Evolutionary conservation across 306 rosid species (phyloP), one percentile per base, ranked within the genome.

Genomic region (Vigna unguiculata): DNA sequence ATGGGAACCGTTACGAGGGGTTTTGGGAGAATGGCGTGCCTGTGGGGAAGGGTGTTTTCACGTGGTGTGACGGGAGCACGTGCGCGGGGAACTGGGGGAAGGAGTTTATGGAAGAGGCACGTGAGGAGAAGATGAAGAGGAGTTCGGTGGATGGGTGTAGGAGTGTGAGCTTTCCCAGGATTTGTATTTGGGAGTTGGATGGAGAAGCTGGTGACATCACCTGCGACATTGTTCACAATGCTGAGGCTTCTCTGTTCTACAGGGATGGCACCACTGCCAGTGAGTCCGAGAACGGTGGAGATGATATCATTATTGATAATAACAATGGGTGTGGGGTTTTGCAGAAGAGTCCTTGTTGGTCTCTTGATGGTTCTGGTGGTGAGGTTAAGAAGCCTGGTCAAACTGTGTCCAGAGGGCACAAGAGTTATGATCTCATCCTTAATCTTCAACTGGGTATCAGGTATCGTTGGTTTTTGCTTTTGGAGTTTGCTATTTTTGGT

Each of bases 141-240:
- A 80, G 75, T 36, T 87, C 91, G 0, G 76, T 80, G 34, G 88
- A 87, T 77, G 88, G 78, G 12, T 74, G 11, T 4, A 85, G 55
- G 87, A 83, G 74, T 61, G 84, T 80, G 64, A 76, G 74, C 48
- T 83, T 87, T 43, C 87, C 88, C 0, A 78, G 88, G 81, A 85
- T 87, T 74, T 87, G 88, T 25, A 87, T 87, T n/a, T 87, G 89
- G 91, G 91, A 87, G 45, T 60, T 87, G 41, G 91, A 87, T 74
- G 88, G 87, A 1, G 91, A 87, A 83, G 91, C 91, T 30, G 91
- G 91, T 7, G 91, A 87, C 69, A 87, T 87, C 3, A 85, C 88
- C 7, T 87, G 91, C 68, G 91, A 87, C 70, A 87, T 87, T 72
- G 88, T 87, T 64, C 85, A 82, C 10, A 77, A 82, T 65, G 82